Evolutionary conservation across 352 stramenopile species (phyloP), one percentile per base, ranked within the genome.

Genomic region (Globisporangium lucens): DNA sequence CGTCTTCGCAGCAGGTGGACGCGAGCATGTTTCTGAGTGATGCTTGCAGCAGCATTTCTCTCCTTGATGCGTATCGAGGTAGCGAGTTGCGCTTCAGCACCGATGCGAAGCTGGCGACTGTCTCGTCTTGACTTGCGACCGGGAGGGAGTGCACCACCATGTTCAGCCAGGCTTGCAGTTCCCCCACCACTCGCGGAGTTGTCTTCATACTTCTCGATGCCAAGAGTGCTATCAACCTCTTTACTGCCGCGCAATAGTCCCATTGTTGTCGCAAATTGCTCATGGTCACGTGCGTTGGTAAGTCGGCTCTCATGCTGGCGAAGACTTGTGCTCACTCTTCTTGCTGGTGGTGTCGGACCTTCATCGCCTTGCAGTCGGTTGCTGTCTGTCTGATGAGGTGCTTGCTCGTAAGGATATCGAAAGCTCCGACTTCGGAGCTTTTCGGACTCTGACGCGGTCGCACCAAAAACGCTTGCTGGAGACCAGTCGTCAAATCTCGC

Each of bases 401-500:
- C 8, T 30, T 13, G 33, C 27, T 30, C 9, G 10, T n/a, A 22
- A 6, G 30, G 8, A 29, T 9, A 24, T 35, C 27, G 52, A 9
- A n/a, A 5, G 17, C 29, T 41, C 22, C 30, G 10, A 41, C 15
- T 38, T 41, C 13, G 41, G 13, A 29, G 47, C 3, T 3, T 55
- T 22, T 27, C 35, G 27, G n/a, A 20, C 66, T 49, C 30, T 1
- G 35, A 1, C 12, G 63, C 65, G 7, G 77, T 76, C 5, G 57
- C 43, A 1, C 73, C 73, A 60, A 87, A 86, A 15, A 85, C 73
- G 41, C 77, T 85, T 17, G 72, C 69, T 15, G 77, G 73, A 8
- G 78, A 84, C 78, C 75, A 84, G 66, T 84, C 75, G 3, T 63
- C 38, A 27, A 71, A 81, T 51, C 52, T 60, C 51, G 59, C 52